Conservation (phyloP, 2,329 filamentous ascomycete genomes). For the Davidsoniella neocaledoniae region DNA sequence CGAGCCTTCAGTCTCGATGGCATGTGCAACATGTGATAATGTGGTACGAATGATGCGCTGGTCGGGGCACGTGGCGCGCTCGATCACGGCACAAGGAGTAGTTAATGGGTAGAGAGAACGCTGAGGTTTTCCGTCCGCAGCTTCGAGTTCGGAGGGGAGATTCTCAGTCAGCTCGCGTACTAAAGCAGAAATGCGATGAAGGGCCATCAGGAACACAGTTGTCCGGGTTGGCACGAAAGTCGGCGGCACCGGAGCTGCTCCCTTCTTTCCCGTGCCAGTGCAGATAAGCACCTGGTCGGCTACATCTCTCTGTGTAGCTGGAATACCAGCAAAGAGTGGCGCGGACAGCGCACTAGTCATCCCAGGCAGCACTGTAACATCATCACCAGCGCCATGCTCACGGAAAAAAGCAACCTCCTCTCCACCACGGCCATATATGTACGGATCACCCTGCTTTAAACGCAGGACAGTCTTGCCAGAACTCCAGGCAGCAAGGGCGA, state of each 20-base stretch:
- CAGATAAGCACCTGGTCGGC: conserved; percentile 92
- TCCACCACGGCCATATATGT: conserved; percentile 85
- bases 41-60: conserved; percentile 86
- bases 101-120: conserved; percentile 46
- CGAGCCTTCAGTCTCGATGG: conserved; percentile 78
- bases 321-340: conserved; percentile 75
- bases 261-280: conserved; percentile 87
- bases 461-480: conserved; percentile 66
- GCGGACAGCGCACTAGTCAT: conserved; percentile 79
- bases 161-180: conserved; percentile 49
- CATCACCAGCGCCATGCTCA: conserved; percentile 47
- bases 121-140: conserved; percentile 16
- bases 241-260: conserved; percentile 64
- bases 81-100: conserved; percentile 86
- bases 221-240: conserved; percentile 62
- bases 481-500: conserved; percentile 50
- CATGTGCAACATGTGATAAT: conserved; percentile 58
- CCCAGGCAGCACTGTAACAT: conserved; percentile 60
- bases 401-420: conserved; percentile 84
- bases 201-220: conserved; percentile 85
- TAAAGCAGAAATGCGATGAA: conserved; percentile 66
- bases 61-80: conserved; percentile 84
- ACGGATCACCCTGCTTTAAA: conserved; percentile 92
- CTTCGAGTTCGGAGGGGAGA: conserved; percentile 17
- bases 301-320: conserved; percentile 74